Conservation (phyloP, 805 yeast species). For the Yarrowia bubula region DNA sequence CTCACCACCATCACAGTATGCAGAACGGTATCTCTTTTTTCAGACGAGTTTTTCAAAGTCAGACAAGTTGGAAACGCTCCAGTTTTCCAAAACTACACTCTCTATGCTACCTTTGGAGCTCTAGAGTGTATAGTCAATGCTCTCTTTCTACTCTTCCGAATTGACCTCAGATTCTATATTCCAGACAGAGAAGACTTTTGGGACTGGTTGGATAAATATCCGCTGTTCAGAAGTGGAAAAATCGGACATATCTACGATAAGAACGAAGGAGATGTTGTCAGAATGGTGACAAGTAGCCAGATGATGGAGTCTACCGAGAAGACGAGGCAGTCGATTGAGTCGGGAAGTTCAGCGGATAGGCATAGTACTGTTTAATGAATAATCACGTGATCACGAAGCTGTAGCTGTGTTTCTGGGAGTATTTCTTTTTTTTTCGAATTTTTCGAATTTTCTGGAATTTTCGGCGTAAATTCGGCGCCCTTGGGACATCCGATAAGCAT, state of each 20-base stretch:
- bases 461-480: no score
- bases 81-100: constrained; percentile 54
- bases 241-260: constrained; percentile 14
- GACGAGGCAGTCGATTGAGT: neutral
- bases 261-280: neutral
- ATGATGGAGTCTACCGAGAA: neutral
- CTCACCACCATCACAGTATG: constrained; percentile 35
- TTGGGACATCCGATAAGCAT: no score
- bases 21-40: constrained; percentile 38
- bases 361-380: no score
- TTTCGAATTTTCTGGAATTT: no score
- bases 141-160: constrained; percentile 59
- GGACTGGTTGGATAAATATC: constrained; percentile 12
- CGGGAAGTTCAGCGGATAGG: neutral
- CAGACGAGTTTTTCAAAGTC: constrained; percentile 27
- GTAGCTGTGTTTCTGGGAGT: no score
- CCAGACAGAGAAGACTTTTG: constrained; percentile 49
- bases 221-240: constrained; percentile 7
- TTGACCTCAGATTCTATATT: constrained; percentile 75
- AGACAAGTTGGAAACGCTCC: constrained; percentile 40
- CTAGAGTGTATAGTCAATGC: constrained; percentile 58
- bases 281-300: neutral
- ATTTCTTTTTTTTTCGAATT: no score
- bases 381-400: no score
- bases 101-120: constrained; percentile 68